Conservation (phyloP, 2,329 filamentous ascomycete genomes). For the Apiospora koreana region DNA sequence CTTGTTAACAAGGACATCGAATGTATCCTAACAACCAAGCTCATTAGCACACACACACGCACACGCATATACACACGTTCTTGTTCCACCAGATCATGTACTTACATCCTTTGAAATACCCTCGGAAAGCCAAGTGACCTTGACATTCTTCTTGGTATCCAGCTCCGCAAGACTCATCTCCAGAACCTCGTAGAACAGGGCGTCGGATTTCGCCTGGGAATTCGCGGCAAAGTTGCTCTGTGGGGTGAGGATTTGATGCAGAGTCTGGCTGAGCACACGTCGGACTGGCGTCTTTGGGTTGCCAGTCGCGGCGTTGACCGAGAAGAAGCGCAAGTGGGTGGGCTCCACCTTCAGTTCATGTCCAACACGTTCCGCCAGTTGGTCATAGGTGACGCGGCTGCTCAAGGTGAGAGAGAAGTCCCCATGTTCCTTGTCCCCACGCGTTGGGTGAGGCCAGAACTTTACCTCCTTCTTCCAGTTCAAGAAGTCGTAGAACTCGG, state of each 20-base stretch:
- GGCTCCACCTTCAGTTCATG: slow-evolving; percentile 74
- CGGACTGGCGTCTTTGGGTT: slow-evolving; percentile 80
- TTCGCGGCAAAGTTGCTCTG: slow-evolving; percentile 72
- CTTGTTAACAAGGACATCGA: slow-evolving; percentile 85
- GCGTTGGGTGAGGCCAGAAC: slow-evolving; percentile 69
- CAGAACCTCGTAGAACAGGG: slow-evolving; percentile 87
- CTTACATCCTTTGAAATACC: slow-evolving; percentile 87
- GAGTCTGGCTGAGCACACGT: slow-evolving; percentile 67
- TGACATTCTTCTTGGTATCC: slow-evolving; percentile 87
- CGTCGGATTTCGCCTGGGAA: slow-evolving; percentile 70
- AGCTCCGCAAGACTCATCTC: slow-evolving; percentile 93
- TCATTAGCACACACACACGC: background rate
- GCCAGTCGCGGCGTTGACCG: slow-evolving; percentile 74
- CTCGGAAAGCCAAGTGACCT: slow-evolving; percentile 82
- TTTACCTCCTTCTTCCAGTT: slow-evolving; percentile 78
- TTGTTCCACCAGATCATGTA: background rate
- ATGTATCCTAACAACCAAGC: slow-evolving; percentile 59
- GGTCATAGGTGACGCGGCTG: slow-evolving; percentile 87
- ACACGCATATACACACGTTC: too few relatives aligned
- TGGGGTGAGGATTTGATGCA: slow-evolving; percentile 77
- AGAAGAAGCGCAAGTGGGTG: slow-evolving; percentile 90
- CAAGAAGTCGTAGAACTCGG: slow-evolving; percentile 91
- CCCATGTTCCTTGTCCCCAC: slow-evolving; percentile 58
- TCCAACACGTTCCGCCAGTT: slow-evolving; percentile 80
- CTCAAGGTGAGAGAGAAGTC: slow-evolving; percentile 78